Conservation (phyloP, 495 filamentous ascomycete species). For the Cercophora samala region DNA sequence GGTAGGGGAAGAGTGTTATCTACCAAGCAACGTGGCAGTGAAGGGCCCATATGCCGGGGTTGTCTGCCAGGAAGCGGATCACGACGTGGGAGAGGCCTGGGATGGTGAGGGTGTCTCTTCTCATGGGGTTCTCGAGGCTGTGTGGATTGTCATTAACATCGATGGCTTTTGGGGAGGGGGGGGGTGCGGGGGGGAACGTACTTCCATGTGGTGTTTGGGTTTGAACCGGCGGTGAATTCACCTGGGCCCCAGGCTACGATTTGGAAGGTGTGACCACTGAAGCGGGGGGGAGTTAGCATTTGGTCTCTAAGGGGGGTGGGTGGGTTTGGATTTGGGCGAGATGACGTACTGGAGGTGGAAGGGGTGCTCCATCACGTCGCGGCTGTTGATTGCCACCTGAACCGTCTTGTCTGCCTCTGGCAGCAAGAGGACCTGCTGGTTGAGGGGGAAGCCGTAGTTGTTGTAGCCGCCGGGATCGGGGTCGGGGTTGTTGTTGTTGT, state of each 20-base stretch:
- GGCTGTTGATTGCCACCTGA: not conserved
- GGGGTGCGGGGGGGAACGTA: too few relatives aligned
- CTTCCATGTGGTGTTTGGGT: not conserved
- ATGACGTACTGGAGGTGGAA: not conserved
- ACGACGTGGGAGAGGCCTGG: conserved; percentile 35
- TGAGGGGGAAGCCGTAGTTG: not conserved
- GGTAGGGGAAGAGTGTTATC: too few relatives aligned
- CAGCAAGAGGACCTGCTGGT: not conserved
- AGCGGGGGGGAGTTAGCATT: too few relatives aligned
- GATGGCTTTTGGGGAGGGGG: too few relatives aligned
- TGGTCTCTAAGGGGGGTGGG: too few relatives aligned
- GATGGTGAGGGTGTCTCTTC: conserved; percentile 49
- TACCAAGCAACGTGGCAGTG: conserved; percentile 56
- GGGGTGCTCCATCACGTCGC: not conserved
- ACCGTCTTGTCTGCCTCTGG: not conserved
- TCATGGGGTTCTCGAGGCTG: too few relatives aligned
- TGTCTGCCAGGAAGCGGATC: conserved; percentile 36
- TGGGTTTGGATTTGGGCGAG: not conserved
- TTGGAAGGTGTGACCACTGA: not conserved
- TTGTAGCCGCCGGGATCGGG: not conserved
- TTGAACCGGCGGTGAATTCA: not conserved
- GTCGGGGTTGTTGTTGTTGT: too few relatives aligned
- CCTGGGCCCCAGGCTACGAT: not conserved
- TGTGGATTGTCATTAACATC: too few relatives aligned
- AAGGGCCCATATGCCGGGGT: conserved; percentile 47